Conservation (phyloP, 441 rosid species). For the Adansonia gregorii region DNA sequence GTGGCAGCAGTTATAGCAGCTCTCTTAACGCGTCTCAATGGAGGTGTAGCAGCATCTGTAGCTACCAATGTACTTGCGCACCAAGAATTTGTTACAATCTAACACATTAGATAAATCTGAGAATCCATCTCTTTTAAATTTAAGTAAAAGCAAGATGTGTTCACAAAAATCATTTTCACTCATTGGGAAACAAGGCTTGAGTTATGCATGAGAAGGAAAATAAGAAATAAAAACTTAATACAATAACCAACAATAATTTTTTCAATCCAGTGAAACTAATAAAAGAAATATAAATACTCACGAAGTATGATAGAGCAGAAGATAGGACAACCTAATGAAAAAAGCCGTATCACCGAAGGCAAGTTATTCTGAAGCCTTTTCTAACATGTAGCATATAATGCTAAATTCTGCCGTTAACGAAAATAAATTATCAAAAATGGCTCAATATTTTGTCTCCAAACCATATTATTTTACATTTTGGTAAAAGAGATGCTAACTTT, state of each 20-base stretch:
- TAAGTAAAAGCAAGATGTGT: constrained; percentile 2
- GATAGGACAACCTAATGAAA: not conserved
- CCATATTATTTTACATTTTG: not conserved
- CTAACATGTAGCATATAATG: constrained; percentile 1
- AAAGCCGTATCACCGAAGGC: not conserved
- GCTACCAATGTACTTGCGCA: constrained; percentile 93
- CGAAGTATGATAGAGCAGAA: not conserved
- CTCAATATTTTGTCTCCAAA: not conserved
- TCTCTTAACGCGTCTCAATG: constrained; percentile 93
- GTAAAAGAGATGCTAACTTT: not conserved
- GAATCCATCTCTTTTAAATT: constrained; percentile 3
- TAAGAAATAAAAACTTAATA: not conserved
- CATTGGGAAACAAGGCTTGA: not conserved
- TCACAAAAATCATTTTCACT: constrained; percentile 18
- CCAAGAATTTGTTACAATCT: constrained; percentile 97
- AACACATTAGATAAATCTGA: constrained; percentile 36
- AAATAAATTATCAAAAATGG: not conserved
- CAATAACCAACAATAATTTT: not conserved
- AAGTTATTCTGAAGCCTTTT: constrained; percentile 10
- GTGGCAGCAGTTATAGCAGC: constrained; percentile 99
- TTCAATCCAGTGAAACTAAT: not conserved
- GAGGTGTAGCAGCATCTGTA: constrained; percentile 98
- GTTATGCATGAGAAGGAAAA: not conserved
- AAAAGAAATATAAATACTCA: not conserved
- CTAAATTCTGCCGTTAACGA: not conserved